Evolutionary conservation across 352 stramenopile species (phyloP).

Genomic region (Phytophthora megakarya): DNA sequence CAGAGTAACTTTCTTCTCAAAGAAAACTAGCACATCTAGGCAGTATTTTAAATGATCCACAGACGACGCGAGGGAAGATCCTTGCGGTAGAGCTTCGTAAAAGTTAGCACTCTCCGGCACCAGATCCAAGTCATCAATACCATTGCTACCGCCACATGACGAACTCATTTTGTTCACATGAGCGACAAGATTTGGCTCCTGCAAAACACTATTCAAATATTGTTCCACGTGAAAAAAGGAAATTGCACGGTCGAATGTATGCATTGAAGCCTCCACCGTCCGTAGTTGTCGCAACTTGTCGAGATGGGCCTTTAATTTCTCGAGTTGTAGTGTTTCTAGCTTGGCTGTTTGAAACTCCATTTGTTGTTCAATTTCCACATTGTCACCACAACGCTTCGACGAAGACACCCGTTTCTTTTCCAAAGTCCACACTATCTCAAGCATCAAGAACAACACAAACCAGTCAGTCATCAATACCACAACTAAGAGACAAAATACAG

Average conservation of each 20-base stretch:
- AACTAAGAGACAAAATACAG: background rate
- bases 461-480: background rate
- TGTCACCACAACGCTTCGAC: conserved; percentile 61
- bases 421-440: conserved; percentile 53
- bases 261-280: conserved; percentile 75
- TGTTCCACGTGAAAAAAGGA: conserved; percentile 87
- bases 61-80: conserved; percentile 54
- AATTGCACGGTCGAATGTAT: conserved; percentile 80
- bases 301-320: conserved; percentile 70
- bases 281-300: conserved; percentile 76
- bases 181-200: conserved; percentile 64
- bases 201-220: conserved; percentile 79
- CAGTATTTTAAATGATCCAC: conserved; percentile 85
- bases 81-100: conserved; percentile 61
- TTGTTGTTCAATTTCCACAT: conserved; percentile 59
- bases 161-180: conserved; percentile 80
- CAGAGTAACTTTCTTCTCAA: conserved; percentile 86
- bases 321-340: conserved; percentile 60
- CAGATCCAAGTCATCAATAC: conserved; percentile 54
- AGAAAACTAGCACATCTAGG: conserved; percentile 85
- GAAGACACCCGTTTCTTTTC: conserved; percentile 64
- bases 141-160: conserved; percentile 36
- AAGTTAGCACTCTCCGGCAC: conserved; percentile 70
- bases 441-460: conserved; percentile 5
- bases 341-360: conserved; percentile 79